Evolutionary conservation across 2,329 filamentous ascomycete genomes (phyloP), one percentile per base, ranked within the genome.

Genomic region (Ceratocystis eucalypticola): DNA sequence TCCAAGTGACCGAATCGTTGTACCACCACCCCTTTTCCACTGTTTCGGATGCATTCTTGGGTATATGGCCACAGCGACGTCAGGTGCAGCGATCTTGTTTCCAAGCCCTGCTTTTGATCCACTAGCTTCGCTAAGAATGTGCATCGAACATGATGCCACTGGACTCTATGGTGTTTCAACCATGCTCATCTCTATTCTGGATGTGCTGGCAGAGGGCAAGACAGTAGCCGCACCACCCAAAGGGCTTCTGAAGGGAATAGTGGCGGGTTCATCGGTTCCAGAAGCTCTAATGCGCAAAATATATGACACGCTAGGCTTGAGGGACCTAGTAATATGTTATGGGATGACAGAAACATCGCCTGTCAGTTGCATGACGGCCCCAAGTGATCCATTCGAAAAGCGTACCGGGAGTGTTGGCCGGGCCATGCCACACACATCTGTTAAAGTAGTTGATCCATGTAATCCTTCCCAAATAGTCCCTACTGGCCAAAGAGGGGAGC

Each of bases 61-160:
- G n/a, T 95, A 94, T 77, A 95, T 96, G 89, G 93, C 94, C 0
- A 94, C 91, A 0, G 91, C 89, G 0, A 96, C 92, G 0, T 80
- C 79, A 17, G 89, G 91, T 66, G 85, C 89, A 0, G 80, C 87
- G 17, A 90, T 97, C 69, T 83, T 96, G 3, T 92, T 96, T 72
- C 90, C 93, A 0, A 84, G 85, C 7, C 91, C 95, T 71, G 88
- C 90, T 0, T 97, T 97, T 76, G 86, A 96, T 72, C 88, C 93
- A 0, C 75, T 79, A 1, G 89, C 89, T 0, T 82, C 88, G 0
- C 79, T 96, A 45, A 75, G 73, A 63, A 83, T 82, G 79, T 79
- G 76, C 8, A 75, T 77, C 20, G 80, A 81, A 67, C 78, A 82
- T 69, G 74, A 76, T 10, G 84, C 82, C 28, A 85, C 83, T 0